phyloP scores from a whole-genome alignment of 2,329 filamentous ascomycete species.

The Fusarium robinianum region DNA sequence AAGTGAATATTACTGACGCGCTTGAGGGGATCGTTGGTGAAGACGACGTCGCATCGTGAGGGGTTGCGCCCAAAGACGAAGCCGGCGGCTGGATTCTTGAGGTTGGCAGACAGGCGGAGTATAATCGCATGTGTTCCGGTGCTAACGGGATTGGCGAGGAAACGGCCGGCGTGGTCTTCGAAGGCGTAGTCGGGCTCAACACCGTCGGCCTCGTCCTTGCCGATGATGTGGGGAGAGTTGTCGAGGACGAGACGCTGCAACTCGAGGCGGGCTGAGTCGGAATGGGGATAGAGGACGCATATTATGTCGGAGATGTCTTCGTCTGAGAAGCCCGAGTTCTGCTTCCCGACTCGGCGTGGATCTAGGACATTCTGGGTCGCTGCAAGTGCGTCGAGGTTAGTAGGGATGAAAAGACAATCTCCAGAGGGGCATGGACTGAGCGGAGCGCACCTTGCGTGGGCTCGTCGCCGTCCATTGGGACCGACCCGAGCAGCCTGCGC shows the following conservation, averaged over 20 bases:
- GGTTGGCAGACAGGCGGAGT: conserved; percentile 73
- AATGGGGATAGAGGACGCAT: conserved; percentile 82
- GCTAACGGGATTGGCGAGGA: conserved; percentile 50
- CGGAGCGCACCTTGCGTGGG: conserved; percentile 47
- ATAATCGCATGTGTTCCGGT: conserved; percentile 71
- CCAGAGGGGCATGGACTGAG: conserved; percentile 4
- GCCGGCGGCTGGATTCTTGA: conserved; percentile 71
- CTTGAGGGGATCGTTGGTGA: conserved; percentile 67
- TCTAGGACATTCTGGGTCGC: conserved; percentile 83
- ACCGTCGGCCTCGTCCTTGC: conserved; percentile 53
- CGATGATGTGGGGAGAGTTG: conserved; percentile 54
- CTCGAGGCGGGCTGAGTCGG: conserved; percentile 71
- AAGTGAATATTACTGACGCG: conserved; percentile 96
- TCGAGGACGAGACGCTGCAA: conserved; percentile 59
- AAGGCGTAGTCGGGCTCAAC: conserved; percentile 56
- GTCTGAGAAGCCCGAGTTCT: conserved; percentile 81
- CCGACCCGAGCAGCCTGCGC: conserved; percentile 38
- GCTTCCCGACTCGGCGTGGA: conserved; percentile 75
- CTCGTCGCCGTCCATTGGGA: conserved; percentile 52
- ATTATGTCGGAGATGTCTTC: conserved; percentile 87
- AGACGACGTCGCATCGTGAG: conserved; percentile 71
- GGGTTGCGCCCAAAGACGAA: conserved; percentile 86
- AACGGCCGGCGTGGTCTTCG: conserved; percentile 56
- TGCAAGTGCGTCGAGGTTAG: conserved; percentile 37
- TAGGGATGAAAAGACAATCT: conserved; percentile 6